Evolutionary conservation across 768 basidiomycete species (phyloP), one percentile per base, ranked within the genome.

Genomic region (Artomyces pyxidatus): DNA sequence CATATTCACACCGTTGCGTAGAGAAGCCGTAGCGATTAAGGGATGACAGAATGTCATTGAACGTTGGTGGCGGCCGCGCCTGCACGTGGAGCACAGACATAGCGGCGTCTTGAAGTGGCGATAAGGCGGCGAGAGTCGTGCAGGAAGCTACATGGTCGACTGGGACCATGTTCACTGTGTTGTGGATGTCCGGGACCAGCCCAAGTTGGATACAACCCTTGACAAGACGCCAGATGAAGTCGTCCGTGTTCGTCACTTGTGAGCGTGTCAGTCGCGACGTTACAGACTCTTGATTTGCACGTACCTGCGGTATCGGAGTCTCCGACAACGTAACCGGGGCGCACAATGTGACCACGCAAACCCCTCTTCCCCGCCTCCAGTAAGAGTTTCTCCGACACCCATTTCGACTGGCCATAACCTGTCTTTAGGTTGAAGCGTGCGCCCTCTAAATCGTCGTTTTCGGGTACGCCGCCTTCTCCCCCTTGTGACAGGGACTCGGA

Each of bases 341-440:
- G 83, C 3, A 99, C 69, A 53, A 96, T 91, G 57, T 88, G 82
- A 1, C 92, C 92, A 6, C 71, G 72, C 52, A 98, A 67, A 1
- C 96, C 96, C 32, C 92, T 75, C 57, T 75, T 80, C 2, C 88
- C 92, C 17, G 94, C 96, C 60, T 95, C 93, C 58, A 91, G 85
- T 26, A 99, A 69, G 7, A 99, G 66, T 64, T 92, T 95, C 67
- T 99, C 96, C 1, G 91, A 87, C 0, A 99, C 96, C 96, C 96
- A 99, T 68, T 99, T 99, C 29, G 81, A 85, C 70, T 99, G 96
- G 5, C 95, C 93, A 64, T 99, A 99, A 0, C 96, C 96, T 0
- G 88, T 88, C 64, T 86, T 86, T 45, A 98, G 72, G 1, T 78
- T 71, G 0, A 63, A 64, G 54, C 80, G 75, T 0, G 92, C 88